Percentiles rank a stretch among this genome's conserved stretches.
Evolutionary conservation across 148 eudicot genomes (phyloP).

Genomic region (Rhododendron henanense): DNA sequence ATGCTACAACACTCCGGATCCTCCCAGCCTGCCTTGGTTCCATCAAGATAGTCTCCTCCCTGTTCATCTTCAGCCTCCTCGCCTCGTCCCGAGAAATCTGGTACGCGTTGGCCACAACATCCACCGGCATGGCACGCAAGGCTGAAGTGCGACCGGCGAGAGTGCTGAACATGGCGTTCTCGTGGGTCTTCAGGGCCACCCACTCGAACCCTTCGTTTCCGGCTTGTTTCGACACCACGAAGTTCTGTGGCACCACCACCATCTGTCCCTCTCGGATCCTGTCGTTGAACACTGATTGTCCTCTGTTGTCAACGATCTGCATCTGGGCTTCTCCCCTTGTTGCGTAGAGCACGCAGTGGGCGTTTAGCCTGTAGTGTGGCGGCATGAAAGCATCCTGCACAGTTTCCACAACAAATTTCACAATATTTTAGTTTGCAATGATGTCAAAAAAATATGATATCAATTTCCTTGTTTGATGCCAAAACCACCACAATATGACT

Average conservation of each 20-base stretch:
- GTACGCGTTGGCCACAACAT: conserved; percentile 50
- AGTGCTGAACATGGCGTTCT: conserved; percentile 52
- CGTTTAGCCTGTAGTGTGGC: neutral
- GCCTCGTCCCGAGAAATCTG: conserved; percentile 51
- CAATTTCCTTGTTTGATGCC: no score
- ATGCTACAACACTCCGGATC: conserved; percentile 30
- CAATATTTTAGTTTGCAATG: no score
- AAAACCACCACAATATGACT: no score
- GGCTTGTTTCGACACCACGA: conserved; percentile 54
- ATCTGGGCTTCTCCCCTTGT: neutral
- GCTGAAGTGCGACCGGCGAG: conserved; percentile 63
- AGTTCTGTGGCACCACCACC: conserved; percentile 70
- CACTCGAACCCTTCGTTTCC: conserved; percentile 62
- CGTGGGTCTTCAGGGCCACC: conserved; percentile 66
- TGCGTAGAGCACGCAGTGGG: neutral
- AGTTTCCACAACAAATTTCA: neutral
- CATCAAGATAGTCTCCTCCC: conserved; percentile 46
- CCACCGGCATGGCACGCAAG: conserved; percentile 49
- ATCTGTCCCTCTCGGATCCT: conserved; percentile 54
- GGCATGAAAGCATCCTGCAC: neutral
- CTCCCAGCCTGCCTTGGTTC: conserved; percentile 19
- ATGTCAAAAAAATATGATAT: no score
- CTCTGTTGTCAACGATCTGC: conserved; percentile 64
- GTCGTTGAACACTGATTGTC: conserved; percentile 54
- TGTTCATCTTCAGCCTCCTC: conserved; percentile 35